Evolutionary conservation across 495 filamentous ascomycete species (phyloP).

Genomic region (Evansstolkia leycettana): DNA sequence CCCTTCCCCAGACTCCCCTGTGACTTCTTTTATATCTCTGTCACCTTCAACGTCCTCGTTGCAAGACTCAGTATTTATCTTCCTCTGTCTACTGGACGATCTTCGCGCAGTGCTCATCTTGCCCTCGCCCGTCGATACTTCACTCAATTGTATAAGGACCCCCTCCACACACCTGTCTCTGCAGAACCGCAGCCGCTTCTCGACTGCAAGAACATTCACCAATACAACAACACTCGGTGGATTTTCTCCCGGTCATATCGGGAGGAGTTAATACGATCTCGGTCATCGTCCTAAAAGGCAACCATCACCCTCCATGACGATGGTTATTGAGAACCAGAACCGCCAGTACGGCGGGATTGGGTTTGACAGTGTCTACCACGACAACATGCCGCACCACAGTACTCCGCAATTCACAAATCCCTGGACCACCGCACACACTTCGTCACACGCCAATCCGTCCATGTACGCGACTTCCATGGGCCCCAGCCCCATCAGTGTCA

Average conservation of each 20-base stretch:
- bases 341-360: conserved; percentile 68
- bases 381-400: conserved; percentile 52
- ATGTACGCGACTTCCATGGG: conserved; percentile 47
- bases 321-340: conserved; percentile 82
- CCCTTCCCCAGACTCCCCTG: conserved; percentile 37
- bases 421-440: conserved; percentile 54
- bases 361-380: conserved; percentile 69
- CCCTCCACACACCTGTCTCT: no score
- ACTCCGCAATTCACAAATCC: conserved; percentile 88
- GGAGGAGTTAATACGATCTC: neutral
- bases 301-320: conserved; percentile 48
- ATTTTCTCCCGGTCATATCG: conserved; percentile 8
- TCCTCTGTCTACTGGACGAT: no score
- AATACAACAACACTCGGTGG: no score
- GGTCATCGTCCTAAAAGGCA: no score
- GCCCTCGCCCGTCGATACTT: no score
- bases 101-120: no score
- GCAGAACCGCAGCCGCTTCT: no score
- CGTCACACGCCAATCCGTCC: conserved; percentile 42
- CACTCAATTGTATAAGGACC: no score
- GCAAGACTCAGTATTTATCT: no score
- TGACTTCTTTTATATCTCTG: no score
- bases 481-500: conserved; percentile 40
- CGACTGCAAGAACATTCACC: no score
- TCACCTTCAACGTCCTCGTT: no score